Evolutionary conservation across 2,329 filamentous ascomycete genomes (phyloP).

Genomic region (Lasiodiplodia theobromae): DNA sequence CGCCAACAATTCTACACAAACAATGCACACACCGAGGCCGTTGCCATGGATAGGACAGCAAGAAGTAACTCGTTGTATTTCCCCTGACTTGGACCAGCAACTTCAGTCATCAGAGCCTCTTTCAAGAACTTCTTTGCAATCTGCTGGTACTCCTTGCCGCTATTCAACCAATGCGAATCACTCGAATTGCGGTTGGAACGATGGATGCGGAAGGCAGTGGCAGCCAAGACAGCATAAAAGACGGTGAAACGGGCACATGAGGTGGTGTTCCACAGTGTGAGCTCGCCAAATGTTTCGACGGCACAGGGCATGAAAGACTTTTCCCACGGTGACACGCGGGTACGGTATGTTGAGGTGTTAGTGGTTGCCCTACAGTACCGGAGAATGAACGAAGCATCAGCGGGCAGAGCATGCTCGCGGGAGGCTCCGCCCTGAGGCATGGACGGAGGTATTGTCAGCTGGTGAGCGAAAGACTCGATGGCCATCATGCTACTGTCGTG

Average conservation of each 20-base stretch:
- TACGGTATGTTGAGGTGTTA: too few species aligned
- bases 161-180: neutral
- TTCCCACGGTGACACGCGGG: neutral
- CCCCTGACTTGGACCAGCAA: neutral
- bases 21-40: too few species aligned
- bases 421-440: too few species aligned
- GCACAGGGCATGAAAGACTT: neutral
- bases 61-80: neutral
- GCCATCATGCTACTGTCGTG: too few species aligned
- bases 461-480: too few species aligned
- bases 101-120: neutral
- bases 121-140: neutral
- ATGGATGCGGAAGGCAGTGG: too few species aligned
- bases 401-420: too few species aligned
- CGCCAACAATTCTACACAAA: too few species aligned
- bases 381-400: too few species aligned
- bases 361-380: too few species aligned
- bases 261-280: neutral
- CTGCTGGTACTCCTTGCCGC: neutral
- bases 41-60: too few species aligned
- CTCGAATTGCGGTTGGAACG: neutral
- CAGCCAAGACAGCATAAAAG: neutral
- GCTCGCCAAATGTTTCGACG: neutral
- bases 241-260: neutral
- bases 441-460: too few species aligned